phyloP scores from a whole-genome alignment of 1,284 basidiomycete genomes.

The Paramarasmius palmivorus region DNA sequence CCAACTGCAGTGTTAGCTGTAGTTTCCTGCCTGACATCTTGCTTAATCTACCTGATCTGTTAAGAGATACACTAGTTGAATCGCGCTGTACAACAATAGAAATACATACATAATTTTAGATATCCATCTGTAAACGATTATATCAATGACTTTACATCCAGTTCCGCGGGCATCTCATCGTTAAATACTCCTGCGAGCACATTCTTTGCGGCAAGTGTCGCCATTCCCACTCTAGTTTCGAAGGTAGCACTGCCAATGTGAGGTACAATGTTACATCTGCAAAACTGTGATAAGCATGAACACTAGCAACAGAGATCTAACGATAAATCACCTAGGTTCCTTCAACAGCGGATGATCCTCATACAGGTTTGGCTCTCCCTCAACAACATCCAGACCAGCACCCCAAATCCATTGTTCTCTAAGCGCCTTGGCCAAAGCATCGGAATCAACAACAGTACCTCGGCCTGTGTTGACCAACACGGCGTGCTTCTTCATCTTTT shows the following conservation, averaged over 20 bases:
- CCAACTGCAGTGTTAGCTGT: too few species aligned
- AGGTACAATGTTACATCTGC: slow-evolving; percentile 80
- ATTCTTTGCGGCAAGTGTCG: slow-evolving; percentile 68
- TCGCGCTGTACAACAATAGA: too few species aligned
- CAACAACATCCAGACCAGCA: slow-evolving; percentile 92
- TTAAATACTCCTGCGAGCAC: slow-evolving; percentile 49
- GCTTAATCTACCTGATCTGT: too few species aligned
- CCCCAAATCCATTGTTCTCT: slow-evolving; percentile 81
- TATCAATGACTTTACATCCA: slow-evolving; percentile 31
- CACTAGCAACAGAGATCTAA: not conserved
- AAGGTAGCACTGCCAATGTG: slow-evolving; percentile 90
- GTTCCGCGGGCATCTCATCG: slow-evolving; percentile 54
- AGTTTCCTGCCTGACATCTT: too few species aligned
- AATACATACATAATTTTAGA: too few species aligned
- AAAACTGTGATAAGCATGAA: too few species aligned
- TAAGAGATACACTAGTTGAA: too few species aligned
- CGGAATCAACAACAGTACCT: slow-evolving; percentile 85
- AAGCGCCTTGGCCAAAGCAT: slow-evolving; percentile 83
- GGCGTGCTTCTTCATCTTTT: slow-evolving; percentile 81
- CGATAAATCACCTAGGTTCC: slow-evolving; percentile 60
- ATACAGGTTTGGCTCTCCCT: slow-evolving; percentile 83
- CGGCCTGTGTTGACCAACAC: slow-evolving; percentile 82
- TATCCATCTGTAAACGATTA: too few species aligned
- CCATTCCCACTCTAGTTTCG: slow-evolving; percentile 86
- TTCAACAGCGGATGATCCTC: slow-evolving; percentile 79